These are phyloP conservation scores for Trichoderma orchidacearum DNA, from an alignment of 495 filamentous ascomycete genomes.

Conservation along the genomic window DNA sequence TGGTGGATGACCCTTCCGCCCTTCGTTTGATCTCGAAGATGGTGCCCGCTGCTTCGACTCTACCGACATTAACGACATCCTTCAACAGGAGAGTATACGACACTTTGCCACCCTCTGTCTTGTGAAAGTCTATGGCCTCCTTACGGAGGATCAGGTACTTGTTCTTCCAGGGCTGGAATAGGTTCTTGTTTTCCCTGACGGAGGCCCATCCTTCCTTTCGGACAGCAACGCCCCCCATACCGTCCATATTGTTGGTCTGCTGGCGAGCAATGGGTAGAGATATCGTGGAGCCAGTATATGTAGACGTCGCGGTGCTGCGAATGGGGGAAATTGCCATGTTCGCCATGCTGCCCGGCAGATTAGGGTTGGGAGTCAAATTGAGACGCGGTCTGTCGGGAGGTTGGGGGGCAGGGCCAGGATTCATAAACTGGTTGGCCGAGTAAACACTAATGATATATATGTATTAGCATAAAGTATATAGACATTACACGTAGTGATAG, in stretches of 20 bases:
- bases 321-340: conserved; percentile 55
- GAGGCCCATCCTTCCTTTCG: conserved; percentile 75
- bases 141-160: conserved; percentile 81
- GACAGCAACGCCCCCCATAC: conserved; percentile 48
- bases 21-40: conserved; percentile 85
- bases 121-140: conserved; percentile 80
- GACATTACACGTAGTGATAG: too few relatives aligned
- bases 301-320: conserved; percentile 38
- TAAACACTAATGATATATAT: conserved; percentile 35
- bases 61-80: conserved; percentile 71
- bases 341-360: conserved; percentile 65
- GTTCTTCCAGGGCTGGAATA: conserved; percentile 72
- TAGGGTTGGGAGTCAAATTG: conserved; percentile 56
- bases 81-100: conserved; percentile 66
- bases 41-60: conserved; percentile 74
- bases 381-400: conserved; percentile 80
- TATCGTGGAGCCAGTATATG: conserved; percentile 53
- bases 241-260: conserved; percentile 47
- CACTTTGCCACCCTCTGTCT: conserved; percentile 72
- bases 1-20: conserved; percentile 44
- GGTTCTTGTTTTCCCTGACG: conserved; percentile 83
- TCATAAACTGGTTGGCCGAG: conserved; percentile 74
- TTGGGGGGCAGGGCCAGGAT: conserved; percentile 84
- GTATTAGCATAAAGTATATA: background rate
- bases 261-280: conserved; percentile 49